Percentiles rank a stretch among this genome's conserved stretches.
Evolutionary conservation across 2,329 filamentous ascomycete genomes (phyloP).

Genomic region (Epichloe glyceriae): DNA sequence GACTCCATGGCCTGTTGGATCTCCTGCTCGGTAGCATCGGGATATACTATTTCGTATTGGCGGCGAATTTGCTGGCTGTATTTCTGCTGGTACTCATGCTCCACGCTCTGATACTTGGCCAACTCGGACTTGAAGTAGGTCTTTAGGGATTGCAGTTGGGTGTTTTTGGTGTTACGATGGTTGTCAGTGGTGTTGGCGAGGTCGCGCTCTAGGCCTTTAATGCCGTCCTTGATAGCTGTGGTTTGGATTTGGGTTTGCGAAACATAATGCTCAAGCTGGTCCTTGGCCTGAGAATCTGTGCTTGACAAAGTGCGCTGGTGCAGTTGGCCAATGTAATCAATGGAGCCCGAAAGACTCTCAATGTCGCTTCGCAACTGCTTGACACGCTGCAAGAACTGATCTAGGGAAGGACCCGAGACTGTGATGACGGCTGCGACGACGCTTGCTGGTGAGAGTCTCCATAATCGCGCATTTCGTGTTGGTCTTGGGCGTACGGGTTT

Average conservation of each 20-base stretch:
- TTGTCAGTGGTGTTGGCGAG: conserved; percentile 47
- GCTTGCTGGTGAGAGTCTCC: conserved; percentile 15
- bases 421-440: conserved; percentile 15
- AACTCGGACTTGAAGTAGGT: conserved; percentile 59
- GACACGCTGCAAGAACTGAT: conserved; percentile 57
- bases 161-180: conserved; percentile 52
- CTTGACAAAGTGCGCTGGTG: conserved; percentile 61
- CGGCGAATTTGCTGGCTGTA: conserved; percentile 69
- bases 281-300: conserved; percentile 41
- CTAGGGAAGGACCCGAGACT: conserved; percentile 34
- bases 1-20: conserved; percentile 54
- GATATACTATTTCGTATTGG: conserved; percentile 73
- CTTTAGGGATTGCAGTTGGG: conserved; percentile 57
- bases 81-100: conserved; percentile 55
- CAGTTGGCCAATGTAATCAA: conserved; percentile 53
- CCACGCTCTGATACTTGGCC: conserved; percentile 56
- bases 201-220: conserved; percentile 63
- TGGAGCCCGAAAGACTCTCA: conserved; percentile 49
- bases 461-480: conserved; percentile 45
- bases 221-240: conserved; percentile 64
- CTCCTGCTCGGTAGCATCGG: conserved; percentile 62
- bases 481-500: conserved; percentile 18
- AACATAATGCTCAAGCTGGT: conserved; percentile 54
- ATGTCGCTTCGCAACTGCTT: conserved; percentile 56
- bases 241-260: conserved; percentile 60